phyloP scores from a whole-genome alignment of 108 stramenopile species.

The Nitzschia inconspicua region DNA sequence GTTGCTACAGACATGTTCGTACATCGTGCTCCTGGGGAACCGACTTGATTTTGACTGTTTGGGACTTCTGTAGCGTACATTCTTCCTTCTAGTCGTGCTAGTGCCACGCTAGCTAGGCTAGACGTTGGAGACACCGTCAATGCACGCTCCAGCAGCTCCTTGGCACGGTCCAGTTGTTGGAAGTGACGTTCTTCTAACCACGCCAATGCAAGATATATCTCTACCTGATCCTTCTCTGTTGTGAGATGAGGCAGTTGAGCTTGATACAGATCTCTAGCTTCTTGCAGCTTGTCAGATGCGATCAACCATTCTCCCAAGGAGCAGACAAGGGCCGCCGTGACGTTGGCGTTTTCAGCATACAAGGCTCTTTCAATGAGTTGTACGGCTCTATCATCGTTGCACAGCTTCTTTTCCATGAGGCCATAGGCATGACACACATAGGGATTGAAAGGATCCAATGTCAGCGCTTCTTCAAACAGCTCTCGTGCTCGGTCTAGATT shows the following conservation, averaged over 20 bases:
- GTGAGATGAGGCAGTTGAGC: constrained; percentile 30
- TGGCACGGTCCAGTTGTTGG: constrained; percentile 42
- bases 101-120: constrained; percentile 67
- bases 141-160: constrained; percentile 48
- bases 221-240: constrained; percentile 54
- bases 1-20: constrained; percentile 8
- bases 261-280: constrained; percentile 53
- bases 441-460: constrained; percentile 62
- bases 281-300: constrained; percentile 16
- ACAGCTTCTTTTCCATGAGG: constrained; percentile 35
- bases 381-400: constrained; percentile 27
- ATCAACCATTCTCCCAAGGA: constrained; percentile 62
- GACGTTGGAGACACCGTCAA: constrained; percentile 31
- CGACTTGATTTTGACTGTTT: not conserved
- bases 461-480: constrained; percentile 57
- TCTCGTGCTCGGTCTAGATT: constrained; percentile 42
- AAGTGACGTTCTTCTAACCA: constrained; percentile 78
- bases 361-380: constrained; percentile 56
- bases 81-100: constrained; percentile 68
- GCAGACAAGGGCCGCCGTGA: constrained; percentile 80
- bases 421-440: constrained; percentile 83
- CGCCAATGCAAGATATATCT: constrained; percentile 70
- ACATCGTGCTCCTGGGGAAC: constrained; percentile 18
- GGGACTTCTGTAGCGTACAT: constrained; percentile 10
- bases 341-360: constrained; percentile 3